Base-by-base conservation (phyloP, 140 eudicot genomes). In the Ambrosia hybrid region DNA sequence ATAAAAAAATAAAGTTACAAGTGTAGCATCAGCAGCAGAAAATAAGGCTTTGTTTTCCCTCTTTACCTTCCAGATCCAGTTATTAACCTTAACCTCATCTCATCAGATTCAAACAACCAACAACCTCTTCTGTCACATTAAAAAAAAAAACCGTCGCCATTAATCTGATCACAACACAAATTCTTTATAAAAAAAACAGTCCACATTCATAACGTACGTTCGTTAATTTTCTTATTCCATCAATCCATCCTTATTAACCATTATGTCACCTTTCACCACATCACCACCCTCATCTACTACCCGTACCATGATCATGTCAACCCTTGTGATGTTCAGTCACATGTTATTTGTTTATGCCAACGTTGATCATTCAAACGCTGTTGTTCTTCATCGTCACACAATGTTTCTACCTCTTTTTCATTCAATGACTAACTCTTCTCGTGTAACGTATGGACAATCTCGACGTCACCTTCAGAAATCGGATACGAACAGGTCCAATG, bases 381-480 rank as follows among this genome's bases (percentile, higher is more conserved):
- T 81, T 34, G 57, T 81, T 41, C 72, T 84, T 76, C 83, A 70
- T 34, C 82, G 82, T 2, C 87, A 83, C 81, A 61, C 86, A 10
- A 87, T 87, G 95, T 76, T 85, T 61, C 43, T 87, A 65, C 95
- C 94, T 33, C 86, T 87, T 15, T 75, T 52, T 46, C 83, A 71
- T 10, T 74, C 87, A 2, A 72, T 78, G 7, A 77, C 84, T 4
- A 78, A 77, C 64, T 26, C 78, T 63, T 63, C 81, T 26, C 79
- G 81, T 69, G 43, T 57, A 34, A 6, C 73, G 51, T 15, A 60
- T 57, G 76, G 57, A 7, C 66, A n/a, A 21, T 71, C 74, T 37
- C 86, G 92, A 3, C 96, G 98, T 37, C 88, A 74, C 21, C 88
- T 92, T 34, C 92, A 76, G 63, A 78, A 68, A 45, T 79, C 83